These are phyloP conservation scores for thale cress (Arabidopsis thaliana) DNA, from an alignment of 345 rosid species.

Conservation along the genomic window DNA sequence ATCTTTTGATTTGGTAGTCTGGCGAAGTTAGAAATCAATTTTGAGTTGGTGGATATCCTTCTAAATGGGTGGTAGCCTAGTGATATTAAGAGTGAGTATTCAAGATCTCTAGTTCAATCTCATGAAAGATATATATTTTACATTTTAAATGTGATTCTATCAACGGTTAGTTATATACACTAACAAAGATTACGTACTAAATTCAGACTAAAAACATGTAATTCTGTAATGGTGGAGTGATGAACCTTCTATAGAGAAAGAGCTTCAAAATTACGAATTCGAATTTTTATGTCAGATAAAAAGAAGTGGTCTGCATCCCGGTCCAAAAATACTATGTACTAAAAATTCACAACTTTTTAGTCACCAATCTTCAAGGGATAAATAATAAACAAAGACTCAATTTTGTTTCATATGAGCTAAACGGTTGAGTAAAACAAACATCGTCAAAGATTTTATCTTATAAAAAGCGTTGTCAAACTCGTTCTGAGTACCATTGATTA, in stretches of 20 bases:
- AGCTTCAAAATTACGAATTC: background rate
- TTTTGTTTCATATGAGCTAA: background rate
- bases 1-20: slow-evolving; percentile 4
- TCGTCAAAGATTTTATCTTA: background rate
- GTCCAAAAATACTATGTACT: background rate
- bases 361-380: background rate
- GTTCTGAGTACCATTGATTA: background rate
- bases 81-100: too few relatives aligned
- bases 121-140: too few relatives aligned
- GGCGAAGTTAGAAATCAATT: background rate
- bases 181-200: too few relatives aligned
- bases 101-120: too few relatives aligned
- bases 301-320: background rate
- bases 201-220: background rate
- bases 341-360: background rate
- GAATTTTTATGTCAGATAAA: background rate
- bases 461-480: too few relatives aligned
- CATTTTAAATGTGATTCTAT: too few relatives aligned
- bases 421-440: background rate
- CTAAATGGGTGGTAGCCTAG: background rate
- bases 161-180: too few relatives aligned
- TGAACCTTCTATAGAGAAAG: background rate
- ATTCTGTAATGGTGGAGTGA: background rate
- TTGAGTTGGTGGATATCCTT: slow-evolving; percentile 18
- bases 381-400: slow-evolving; percentile 7